These are phyloP conservation scores for Fusarium protoensiforme DNA, from an alignment of 2,329 filamentous ascomycete species.

Conservation along the genomic window DNA sequence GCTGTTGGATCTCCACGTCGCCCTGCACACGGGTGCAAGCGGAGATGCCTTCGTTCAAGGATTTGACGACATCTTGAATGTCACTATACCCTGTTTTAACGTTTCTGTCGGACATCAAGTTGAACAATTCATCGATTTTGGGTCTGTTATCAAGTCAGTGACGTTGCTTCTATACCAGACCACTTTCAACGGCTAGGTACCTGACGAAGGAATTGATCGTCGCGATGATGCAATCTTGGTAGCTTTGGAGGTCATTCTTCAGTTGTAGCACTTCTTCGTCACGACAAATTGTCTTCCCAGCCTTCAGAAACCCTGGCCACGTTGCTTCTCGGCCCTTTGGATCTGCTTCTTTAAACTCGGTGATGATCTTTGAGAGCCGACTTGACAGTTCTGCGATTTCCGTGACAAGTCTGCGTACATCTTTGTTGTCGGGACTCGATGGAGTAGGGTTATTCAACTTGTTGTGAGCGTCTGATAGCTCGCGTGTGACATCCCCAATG, in stretches of 20 bases:
- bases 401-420: background rate
- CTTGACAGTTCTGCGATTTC: background rate
- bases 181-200: background rate
- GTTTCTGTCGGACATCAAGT: background rate
- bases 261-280: background rate
- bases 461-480: background rate
- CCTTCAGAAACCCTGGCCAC: background rate
- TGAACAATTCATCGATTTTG: background rate
- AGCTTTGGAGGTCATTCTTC: background rate
- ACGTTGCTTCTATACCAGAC: background rate
- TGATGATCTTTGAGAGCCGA: background rate
- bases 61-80: background rate
- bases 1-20: background rate
- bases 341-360: background rate
- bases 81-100: background rate
- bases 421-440: background rate
- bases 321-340: background rate
- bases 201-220: background rate
- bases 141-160: background rate
- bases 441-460: background rate
- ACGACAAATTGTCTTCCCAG: background rate
- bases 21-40: background rate
- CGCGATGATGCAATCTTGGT: background rate
- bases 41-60: background rate
- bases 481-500: background rate